Evolutionary conservation across 2,329 filamentous ascomycete genomes (phyloP).

Genomic region (Hypoxylon sp.): DNA sequence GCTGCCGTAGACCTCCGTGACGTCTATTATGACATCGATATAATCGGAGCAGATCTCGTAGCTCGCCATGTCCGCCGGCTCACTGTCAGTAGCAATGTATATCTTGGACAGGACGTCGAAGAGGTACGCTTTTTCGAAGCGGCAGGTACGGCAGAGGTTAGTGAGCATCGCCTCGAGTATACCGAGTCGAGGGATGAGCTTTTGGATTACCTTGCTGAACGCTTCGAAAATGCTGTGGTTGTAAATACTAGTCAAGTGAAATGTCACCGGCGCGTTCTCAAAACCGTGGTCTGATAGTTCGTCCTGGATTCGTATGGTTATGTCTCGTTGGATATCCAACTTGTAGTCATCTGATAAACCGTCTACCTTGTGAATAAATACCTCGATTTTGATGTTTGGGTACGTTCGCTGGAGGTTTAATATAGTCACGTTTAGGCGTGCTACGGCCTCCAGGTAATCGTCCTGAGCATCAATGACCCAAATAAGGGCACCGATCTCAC

Average conservation of each 20-base stretch:
- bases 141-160: slow-evolving; percentile 90
- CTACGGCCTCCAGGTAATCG: slow-evolving; percentile 93
- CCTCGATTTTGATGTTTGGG: slow-evolving; percentile 95
- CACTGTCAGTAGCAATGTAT: slow-evolving; percentile 96
- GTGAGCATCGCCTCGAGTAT: slow-evolving; percentile 95
- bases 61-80: slow-evolving; percentile 91
- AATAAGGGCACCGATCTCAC: slow-evolving; percentile 92
- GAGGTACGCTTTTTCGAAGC: slow-evolving; percentile 97
- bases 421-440: slow-evolving; percentile 88
- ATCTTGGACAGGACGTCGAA: slow-evolving; percentile 99
- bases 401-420: slow-evolving; percentile 89
- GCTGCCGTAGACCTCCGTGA: slow-evolving; percentile 91
- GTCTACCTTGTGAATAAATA: slow-evolving; percentile 99
- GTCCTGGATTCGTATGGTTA: slow-evolving; percentile 95
- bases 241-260: slow-evolving; percentile 97
- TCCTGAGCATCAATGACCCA: slow-evolving; percentile 99
- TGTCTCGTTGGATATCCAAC: slow-evolving; percentile 94
- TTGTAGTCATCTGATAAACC: slow-evolving; percentile 98
- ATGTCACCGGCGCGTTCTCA: slow-evolving; percentile 93
- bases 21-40: slow-evolving; percentile 97
- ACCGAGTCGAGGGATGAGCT: slow-evolving; percentile 91
- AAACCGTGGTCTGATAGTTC: slow-evolving; percentile 94
- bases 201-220: slow-evolving; percentile 98
- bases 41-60: slow-evolving; percentile 99
- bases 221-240: slow-evolving; percentile 99